phyloP scores from a whole-genome alignment of 2,329 filamentous ascomycete species.

The Hypomyces perniciosus region DNA sequence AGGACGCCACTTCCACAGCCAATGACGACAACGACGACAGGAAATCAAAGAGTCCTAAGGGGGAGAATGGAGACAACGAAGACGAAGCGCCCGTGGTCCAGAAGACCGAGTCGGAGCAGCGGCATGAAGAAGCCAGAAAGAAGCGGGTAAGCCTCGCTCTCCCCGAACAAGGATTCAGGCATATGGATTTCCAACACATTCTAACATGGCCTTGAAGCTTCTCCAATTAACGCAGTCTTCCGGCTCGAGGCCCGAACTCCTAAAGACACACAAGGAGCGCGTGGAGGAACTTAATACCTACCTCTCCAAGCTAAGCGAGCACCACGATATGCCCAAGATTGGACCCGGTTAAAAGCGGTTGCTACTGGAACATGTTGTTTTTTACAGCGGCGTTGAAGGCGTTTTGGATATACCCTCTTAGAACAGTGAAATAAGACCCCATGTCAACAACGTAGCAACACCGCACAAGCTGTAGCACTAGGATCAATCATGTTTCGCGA shows the following conservation, averaged over 20 bases:
- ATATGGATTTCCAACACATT: not conserved
- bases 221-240: constrained; percentile 67
- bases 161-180: too few species aligned
- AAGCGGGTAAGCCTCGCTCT: constrained; percentile 58
- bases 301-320: constrained; percentile 84
- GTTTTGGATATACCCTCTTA: constrained; percentile 22
- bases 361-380: not conserved
- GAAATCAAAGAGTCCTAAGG: constrained; percentile 20
- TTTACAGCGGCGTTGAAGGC: constrained; percentile 20
- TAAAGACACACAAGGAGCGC: constrained; percentile 94
- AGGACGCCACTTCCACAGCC: constrained; percentile 20
- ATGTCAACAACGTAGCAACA: not conserved
- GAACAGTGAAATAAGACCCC: not conserved
- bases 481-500: too few species aligned
- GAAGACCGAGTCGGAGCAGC: constrained; percentile 81
- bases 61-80: constrained; percentile 28
- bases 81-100: constrained; percentile 25
- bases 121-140: constrained; percentile 72
- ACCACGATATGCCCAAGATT: constrained; percentile 88
- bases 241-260: constrained; percentile 60
- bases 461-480: too few species aligned
- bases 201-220: constrained; percentile 47
- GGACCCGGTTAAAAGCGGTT: constrained; percentile 44
- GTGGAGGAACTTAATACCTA: constrained; percentile 96
- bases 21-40: constrained; percentile 22